phyloP scores from a whole-genome alignment of 2,329 filamentous ascomycete species.

The Verticillium isaacii region DNA sequence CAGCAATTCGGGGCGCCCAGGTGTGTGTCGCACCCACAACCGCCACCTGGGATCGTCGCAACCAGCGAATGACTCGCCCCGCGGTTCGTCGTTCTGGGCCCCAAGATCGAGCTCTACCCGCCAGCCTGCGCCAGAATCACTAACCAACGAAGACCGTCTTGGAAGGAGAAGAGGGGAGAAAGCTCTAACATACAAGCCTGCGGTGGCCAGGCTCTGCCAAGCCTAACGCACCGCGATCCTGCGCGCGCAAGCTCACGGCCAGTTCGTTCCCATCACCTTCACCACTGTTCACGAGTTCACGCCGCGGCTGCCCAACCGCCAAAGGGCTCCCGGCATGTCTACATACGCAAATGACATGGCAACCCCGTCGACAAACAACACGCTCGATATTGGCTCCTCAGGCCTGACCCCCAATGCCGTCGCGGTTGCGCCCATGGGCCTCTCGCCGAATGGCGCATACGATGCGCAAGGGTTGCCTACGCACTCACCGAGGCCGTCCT shows the following conservation, averaged over 20 bases:
- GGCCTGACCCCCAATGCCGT: not conserved
- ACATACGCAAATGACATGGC: not conserved
- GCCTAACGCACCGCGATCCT: not conserved
- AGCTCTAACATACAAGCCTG: not conserved
- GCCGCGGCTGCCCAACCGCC: not conserved
- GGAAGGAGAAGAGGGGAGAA: not conserved
- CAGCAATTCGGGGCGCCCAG: not conserved
- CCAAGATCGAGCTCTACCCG: not conserved
- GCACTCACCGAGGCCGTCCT: not conserved
- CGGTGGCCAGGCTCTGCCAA: not conserved
- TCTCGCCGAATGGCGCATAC: not conserved
- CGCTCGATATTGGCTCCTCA: not conserved
- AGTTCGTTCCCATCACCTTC: not conserved
- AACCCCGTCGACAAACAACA: not conserved
- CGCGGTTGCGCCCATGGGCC: not conserved
- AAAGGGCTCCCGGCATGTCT: not conserved
- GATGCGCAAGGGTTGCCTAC: not conserved
- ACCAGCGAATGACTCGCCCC: not conserved
- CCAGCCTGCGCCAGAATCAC: not conserved
- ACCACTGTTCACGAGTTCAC: not conserved
- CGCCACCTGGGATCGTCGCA: not conserved
- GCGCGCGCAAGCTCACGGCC: not conserved
- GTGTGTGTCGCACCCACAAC: not conserved
- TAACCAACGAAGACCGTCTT: not conserved
- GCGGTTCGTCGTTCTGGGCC: not conserved